Conservation (phyloP, 2,329 filamentous ascomycete species). For the Chaetomiaceae sp. region DNA sequence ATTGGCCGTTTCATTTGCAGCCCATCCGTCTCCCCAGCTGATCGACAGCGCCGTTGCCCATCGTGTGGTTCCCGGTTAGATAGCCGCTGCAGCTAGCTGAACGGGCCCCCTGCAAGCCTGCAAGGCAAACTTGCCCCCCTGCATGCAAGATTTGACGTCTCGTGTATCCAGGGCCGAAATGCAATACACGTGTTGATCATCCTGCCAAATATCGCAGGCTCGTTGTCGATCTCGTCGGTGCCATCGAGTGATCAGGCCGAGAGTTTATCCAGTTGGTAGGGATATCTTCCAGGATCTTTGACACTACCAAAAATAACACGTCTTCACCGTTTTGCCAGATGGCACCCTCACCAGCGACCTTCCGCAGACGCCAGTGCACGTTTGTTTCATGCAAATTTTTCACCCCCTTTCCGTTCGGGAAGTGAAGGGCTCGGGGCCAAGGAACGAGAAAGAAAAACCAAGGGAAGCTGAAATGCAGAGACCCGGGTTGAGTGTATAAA, state of each 20-base stretch:
- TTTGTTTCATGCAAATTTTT: background rate
- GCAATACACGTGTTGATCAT: conserved; percentile 4
- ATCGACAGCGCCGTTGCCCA: conserved; percentile 8
- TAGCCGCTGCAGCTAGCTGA: conserved; percentile 3
- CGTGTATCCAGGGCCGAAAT: background rate
- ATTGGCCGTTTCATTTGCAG: conserved; percentile 1
- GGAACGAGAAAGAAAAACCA: background rate
- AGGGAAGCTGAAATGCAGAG: background rate
- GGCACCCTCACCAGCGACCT: background rate
- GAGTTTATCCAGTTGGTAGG: background rate
- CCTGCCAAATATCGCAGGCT: background rate
- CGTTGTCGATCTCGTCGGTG: background rate
- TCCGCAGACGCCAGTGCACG: background rate
- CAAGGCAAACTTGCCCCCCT: conserved; percentile 5
- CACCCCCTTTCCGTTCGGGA: background rate
- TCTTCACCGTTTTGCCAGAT: background rate
- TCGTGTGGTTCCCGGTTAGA: conserved; percentile 2
- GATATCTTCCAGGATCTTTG: background rate
- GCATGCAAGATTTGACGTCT: background rate
- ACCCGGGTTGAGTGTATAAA: background rate
- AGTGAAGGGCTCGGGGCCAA: background rate
- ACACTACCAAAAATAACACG: conserved; percentile 8
- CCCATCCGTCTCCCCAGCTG: background rate
- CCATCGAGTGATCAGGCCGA: background rate
- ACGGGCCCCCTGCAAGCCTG: background rate